Conservation (phyloP, 192 early-diverging fungal species). For the Linderina pennispora region DNA sequence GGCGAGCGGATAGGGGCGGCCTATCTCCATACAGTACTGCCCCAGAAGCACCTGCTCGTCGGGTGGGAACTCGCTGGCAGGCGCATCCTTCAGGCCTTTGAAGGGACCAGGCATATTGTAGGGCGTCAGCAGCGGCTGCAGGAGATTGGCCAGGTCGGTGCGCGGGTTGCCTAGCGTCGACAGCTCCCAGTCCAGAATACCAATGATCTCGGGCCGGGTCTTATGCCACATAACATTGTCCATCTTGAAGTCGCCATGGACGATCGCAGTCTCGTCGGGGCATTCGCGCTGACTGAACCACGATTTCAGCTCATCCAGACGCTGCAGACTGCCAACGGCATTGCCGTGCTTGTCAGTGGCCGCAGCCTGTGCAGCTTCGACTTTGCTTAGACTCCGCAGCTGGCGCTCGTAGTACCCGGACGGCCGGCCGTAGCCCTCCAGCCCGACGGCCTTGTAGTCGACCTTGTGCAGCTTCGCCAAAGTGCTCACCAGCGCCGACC, state of each 20-base stretch:
- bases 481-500: conserved; percentile 67
- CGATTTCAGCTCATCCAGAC: conserved; percentile 57
- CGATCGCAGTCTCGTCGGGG: conserved; percentile 70
- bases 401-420: conserved; percentile 83
- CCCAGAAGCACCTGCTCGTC: conserved; percentile 60
- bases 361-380: conserved; percentile 63
- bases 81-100: conserved; percentile 47
- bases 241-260: conserved; percentile 93
- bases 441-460: conserved; percentile 57
- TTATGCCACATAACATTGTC: conserved; percentile 79
- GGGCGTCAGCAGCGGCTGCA: conserved; percentile 65
- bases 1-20: conserved; percentile 64
- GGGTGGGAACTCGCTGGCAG: conserved; percentile 52
- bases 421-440: conserved; percentile 61
- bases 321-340: conserved; percentile 62
- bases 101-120: conserved; percentile 6
- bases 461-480: conserved; percentile 77
- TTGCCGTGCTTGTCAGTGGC: conserved; percentile 52
- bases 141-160: conserved; percentile 82
- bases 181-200: conserved; percentile 89
- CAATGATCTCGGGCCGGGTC: conserved; percentile 65
- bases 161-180: conserved; percentile 90
- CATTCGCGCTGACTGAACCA: conserved; percentile 72
- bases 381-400: conserved; percentile 58
- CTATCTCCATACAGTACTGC: conserved; percentile 60